phyloP scores from a whole-genome alignment of 345 rosid species.

The Ceriops decandra region DNA sequence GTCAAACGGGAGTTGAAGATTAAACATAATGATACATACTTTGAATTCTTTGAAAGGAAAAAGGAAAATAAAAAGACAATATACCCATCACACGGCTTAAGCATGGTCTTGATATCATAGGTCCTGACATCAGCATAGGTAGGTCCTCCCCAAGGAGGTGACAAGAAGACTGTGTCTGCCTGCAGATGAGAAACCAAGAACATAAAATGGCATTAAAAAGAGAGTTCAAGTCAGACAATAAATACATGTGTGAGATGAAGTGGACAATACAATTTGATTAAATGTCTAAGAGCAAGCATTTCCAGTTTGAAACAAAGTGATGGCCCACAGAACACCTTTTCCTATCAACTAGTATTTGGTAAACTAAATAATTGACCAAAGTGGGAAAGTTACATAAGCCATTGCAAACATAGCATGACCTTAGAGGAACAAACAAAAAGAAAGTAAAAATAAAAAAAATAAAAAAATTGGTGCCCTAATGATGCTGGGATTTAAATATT shows the following conservation, averaged over 20 bases:
- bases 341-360: too few species aligned
- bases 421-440: conserved; percentile 2
- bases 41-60: not conserved
- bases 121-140: conserved; percentile 58
- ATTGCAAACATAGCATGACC: not conserved
- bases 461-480: not conserved
- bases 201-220: not conserved
- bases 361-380: too few species aligned
- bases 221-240: not conserved
- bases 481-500: not conserved
- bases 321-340: too few species aligned
- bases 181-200: conserved; percentile 20
- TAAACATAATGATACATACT: not conserved
- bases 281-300: too few species aligned
- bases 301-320: too few species aligned
- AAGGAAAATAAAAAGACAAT: conserved; percentile 1
- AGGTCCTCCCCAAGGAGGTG: conserved; percentile 99
- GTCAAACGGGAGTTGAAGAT: not conserved
- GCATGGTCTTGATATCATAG: conserved; percentile 77
- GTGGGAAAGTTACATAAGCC: not conserved
- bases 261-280: too few species aligned
- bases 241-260: too few species aligned
- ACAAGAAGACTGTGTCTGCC: conserved; percentile 80
- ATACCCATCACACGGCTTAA: conserved; percentile 86
- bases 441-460: not conserved